Evolutionary conservation across 2,329 filamentous ascomycete species (phyloP).

Genomic region (Pseudogymnoascus sp.): DNA sequence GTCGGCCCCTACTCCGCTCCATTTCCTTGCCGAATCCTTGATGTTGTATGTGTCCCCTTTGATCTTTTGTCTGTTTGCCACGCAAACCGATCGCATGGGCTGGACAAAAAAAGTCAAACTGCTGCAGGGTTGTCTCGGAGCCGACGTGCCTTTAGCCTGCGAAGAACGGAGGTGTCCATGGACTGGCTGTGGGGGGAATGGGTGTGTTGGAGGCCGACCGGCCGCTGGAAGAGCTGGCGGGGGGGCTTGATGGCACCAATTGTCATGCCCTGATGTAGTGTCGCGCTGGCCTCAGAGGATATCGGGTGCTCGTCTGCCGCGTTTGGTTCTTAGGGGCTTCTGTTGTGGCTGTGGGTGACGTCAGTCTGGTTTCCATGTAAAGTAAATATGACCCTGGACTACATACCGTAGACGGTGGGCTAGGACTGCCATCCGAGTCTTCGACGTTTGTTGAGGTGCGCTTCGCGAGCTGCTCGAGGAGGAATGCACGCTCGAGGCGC

Average conservation of each 20-base stretch:
- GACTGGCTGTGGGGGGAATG: slow-evolving; percentile 27
- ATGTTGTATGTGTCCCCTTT: slow-evolving; percentile 20
- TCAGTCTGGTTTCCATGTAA: neutral
- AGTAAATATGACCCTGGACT: neutral
- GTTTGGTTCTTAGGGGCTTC: slow-evolving; percentile 67
- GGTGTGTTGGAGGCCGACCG: slow-evolving; percentile 42
- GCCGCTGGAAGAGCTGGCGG: slow-evolving; percentile 32
- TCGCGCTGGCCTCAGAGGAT: slow-evolving; percentile 28
- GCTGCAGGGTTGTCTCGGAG: slow-evolving; percentile 10
- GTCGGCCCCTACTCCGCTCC: slow-evolving; percentile 19
- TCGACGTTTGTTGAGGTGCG: slow-evolving; percentile 67
- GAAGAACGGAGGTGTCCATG: slow-evolving; percentile 21
- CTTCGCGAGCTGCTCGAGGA: slow-evolving; percentile 64
- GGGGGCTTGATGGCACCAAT: slow-evolving; percentile 38
- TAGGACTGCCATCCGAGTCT: slow-evolving; percentile 71
- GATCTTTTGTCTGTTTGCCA: slow-evolving; percentile 19
- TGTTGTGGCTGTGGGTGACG: slow-evolving; percentile 50
- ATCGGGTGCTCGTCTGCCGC: slow-evolving; percentile 57
- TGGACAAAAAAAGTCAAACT: slow-evolving; percentile 25
- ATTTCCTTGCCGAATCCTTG: slow-evolving; percentile 20
- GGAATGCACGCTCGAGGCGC: slow-evolving; percentile 72
- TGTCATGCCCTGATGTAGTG: slow-evolving; percentile 34
- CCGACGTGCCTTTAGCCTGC: slow-evolving; percentile 30
- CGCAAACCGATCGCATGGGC: slow-evolving; percentile 19
- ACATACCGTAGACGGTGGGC: slow-evolving; percentile 68